Percentiles rank a stretch among this genome's conserved stretches.
These are phyloP conservation scores for Austroboletus eburneus DNA, from an alignment of 768 basidiomycete species.

Conservation along the genomic window DNA sequence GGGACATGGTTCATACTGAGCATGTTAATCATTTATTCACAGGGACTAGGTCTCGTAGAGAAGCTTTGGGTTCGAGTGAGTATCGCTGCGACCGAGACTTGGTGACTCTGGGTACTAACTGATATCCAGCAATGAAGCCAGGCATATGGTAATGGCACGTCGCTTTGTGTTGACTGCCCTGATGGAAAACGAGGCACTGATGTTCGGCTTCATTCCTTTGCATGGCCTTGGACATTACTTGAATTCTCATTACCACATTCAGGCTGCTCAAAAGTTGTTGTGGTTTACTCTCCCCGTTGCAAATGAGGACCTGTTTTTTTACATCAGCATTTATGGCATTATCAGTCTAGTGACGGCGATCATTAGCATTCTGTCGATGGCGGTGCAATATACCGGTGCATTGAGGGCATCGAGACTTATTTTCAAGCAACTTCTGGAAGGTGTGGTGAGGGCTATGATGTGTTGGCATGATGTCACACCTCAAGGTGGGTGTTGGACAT, in stretches of 20 bases:
- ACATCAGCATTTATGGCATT: constrained; percentile 60
- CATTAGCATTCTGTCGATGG: constrained; percentile 41
- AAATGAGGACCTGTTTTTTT: constrained; percentile 62
- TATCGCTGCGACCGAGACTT: background rate
- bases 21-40: constrained; percentile 21
- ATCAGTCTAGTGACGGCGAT: constrained; percentile 52
- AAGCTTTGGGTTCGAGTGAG: constrained; percentile 30
- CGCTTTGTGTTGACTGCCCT: constrained; percentile 19
- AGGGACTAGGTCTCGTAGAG: constrained; percentile 24
- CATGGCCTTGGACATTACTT: constrained; percentile 14
- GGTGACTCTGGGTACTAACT: background rate
- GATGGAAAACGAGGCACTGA: constrained; percentile 28
- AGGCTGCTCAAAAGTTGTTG: constrained; percentile 1
- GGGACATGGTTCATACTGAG: constrained; percentile 27
- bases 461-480: constrained; percentile 83
- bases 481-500: constrained; percentile 42
- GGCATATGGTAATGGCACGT: constrained; percentile 17
- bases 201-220: constrained; percentile 21
- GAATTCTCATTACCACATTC: constrained; percentile 17
- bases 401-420: constrained; percentile 34
- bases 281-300: constrained; percentile 43
- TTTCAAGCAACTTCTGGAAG: constrained; percentile 53
- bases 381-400: constrained; percentile 56
- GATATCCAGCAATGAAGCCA: constrained; percentile 24
- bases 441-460: constrained; percentile 79